These are phyloP conservation scores for Camellia japonica DNA, from an alignment of 148 eudicot species.

Conservation along the genomic window DNA sequence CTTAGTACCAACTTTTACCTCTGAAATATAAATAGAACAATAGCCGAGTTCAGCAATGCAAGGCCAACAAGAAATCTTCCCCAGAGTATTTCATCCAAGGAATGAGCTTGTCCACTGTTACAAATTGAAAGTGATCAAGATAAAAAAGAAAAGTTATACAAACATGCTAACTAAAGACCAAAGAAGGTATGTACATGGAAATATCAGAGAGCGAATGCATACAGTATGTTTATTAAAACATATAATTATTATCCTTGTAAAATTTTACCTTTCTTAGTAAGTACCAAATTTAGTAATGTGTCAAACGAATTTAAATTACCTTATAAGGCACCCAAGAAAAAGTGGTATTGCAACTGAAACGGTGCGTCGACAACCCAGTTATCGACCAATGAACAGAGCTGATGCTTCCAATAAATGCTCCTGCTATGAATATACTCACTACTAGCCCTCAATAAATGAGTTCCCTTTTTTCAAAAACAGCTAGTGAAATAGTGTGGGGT, in stretches of 20 bases:
- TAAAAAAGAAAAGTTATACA: constrained; percentile 8
- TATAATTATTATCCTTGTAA: too few species aligned
- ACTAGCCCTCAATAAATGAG: constrained; percentile 75
- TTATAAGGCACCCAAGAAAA: constrained; percentile 63
- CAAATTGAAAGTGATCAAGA: constrained; percentile 2
- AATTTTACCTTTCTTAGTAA: too few species aligned
- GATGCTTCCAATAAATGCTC: constrained; percentile 73
- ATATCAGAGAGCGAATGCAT: too few species aligned
- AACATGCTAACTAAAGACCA: not conserved
- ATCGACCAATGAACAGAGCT: constrained; percentile 49
- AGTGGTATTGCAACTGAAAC: constrained; percentile 73
- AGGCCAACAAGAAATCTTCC: constrained; percentile 89
- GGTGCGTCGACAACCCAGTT: constrained; percentile 71
- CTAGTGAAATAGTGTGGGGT: too few species aligned
- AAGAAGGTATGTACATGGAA: not conserved
- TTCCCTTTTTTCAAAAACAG: constrained; percentile 75
- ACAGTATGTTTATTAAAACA: too few species aligned
- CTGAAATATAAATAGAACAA: constrained; percentile 79
- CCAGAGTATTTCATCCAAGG: constrained; percentile 60
- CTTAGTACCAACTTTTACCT: constrained; percentile 40
- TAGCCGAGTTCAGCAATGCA: constrained; percentile 80
- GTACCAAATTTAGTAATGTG: not conserved
- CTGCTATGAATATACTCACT: constrained; percentile 79
- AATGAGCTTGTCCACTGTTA: constrained; percentile 77
- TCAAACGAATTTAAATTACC: constrained; percentile 37